A percentile compares a stretch with the other conserved stretches of the same genome.
These are phyloP conservation scores for Apophysomyces elegans DNA, from an alignment of 371 early-diverging fungal species.

Conservation along the genomic window DNA sequence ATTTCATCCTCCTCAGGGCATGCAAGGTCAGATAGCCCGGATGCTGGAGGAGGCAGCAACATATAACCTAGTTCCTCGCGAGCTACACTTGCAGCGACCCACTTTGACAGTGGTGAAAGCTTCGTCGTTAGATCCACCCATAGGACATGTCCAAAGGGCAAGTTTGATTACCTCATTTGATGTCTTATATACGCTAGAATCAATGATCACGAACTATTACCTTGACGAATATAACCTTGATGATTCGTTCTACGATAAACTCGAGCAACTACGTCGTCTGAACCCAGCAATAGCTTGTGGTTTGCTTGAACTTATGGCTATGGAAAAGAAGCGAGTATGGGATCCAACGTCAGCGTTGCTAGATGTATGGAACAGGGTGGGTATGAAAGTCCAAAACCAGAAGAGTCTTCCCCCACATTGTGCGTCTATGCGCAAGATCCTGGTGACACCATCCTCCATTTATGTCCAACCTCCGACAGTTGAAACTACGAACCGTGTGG, in stretches of 20 bases:
- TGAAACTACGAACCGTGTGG: slow-evolving; percentile 71
- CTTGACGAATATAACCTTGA: slow-evolving; percentile 51
- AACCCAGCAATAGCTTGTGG: slow-evolving; percentile 34
- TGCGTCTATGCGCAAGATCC: slow-evolving; percentile 59
- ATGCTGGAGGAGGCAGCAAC: slow-evolving; percentile 38
- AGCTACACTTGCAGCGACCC: slow-evolving; percentile 1
- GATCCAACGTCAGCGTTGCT: slow-evolving; percentile 26
- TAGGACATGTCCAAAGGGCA: slow-evolving; percentile 31
- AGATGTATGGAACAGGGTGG: slow-evolving; percentile 26
- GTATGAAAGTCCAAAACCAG: slow-evolving; percentile 20
- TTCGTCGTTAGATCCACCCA: slow-evolving; percentile 16
- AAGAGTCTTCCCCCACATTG: slow-evolving; percentile 54
- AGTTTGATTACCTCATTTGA: slow-evolving; percentile 29
- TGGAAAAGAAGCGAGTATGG: slow-evolving; percentile 41
- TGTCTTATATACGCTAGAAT: slow-evolving; percentile 54
- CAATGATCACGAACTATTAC: slow-evolving; percentile 37
- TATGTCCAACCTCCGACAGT: slow-evolving; percentile 58
- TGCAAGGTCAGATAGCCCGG: slow-evolving; percentile 16
- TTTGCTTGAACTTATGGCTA: slow-evolving; percentile 40
- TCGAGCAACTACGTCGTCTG: slow-evolving; percentile 17
- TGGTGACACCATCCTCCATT: slow-evolving; percentile 66
- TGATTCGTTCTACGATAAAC: slow-evolving; percentile 30
- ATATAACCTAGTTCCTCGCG: slow-evolving; percentile 47
- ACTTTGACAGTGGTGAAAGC: slow-evolving; percentile 13
- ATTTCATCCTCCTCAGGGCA: slow-evolving; percentile 17